phyloP scores from a whole-genome alignment of 2,329 filamentous ascomycete species.

The Ascochyta lentis region DNA sequence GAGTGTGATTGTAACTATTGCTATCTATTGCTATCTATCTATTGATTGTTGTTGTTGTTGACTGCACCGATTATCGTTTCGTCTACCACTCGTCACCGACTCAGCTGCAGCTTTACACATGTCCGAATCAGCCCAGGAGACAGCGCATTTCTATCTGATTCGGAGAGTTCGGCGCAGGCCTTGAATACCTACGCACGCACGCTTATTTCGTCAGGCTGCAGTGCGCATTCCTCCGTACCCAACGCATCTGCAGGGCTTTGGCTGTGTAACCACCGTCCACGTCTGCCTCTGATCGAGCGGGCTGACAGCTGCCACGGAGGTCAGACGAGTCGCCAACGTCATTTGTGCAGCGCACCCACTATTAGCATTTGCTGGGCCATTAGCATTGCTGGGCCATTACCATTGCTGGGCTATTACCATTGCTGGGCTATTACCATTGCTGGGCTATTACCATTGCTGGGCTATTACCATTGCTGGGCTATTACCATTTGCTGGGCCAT shows the following conservation, averaged over 20 bases:
- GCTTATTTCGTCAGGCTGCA: neutral
- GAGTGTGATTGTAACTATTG: too few species aligned
- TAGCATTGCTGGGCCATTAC: too few species aligned
- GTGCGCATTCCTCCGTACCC: conserved; percentile 5
- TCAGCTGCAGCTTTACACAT: conserved; percentile 28
- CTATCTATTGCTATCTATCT: neutral
- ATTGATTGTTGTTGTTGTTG: conserved; percentile 21
- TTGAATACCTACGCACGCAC: conserved; percentile 12
- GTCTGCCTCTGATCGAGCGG: conserved; percentile 1
- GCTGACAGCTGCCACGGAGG: conserved; percentile 17
- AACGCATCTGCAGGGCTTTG: conserved; percentile 5
- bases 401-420: conserved; percentile 5
- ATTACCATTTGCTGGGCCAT: neutral
- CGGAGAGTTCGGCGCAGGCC: conserved; percentile 44
- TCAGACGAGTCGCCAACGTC: conserved; percentile 13
- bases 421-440: neutral
- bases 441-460: neutral
- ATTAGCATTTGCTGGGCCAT: too few species aligned
- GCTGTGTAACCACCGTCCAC: conserved; percentile 11
- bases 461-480: neutral
- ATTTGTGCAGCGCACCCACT: conserved; percentile 5
- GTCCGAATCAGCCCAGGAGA: conserved; percentile 38
- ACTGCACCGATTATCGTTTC: too few species aligned
- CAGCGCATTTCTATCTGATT: conserved; percentile 42
- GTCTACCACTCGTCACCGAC: neutral